Percentiles rank a stretch among this genome's conserved stretches.
phyloP scores from a whole-genome alignment of 108 stramenopile species.

The Chaetoceros tenuissimus region DNA sequence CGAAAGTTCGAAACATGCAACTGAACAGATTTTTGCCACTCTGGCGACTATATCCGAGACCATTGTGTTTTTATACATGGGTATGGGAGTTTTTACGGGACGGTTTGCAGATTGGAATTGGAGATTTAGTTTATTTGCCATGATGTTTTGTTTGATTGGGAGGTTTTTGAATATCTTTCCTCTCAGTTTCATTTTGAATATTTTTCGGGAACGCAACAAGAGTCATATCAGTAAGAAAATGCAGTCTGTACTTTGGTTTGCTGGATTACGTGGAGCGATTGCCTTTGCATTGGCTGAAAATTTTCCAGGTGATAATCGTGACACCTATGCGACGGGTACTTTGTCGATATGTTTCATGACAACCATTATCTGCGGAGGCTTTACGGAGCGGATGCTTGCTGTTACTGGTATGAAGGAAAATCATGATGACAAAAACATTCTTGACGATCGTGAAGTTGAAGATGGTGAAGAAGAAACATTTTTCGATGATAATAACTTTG shows the following conservation, averaged over 20 bases:
- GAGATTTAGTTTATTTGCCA: constrained; percentile 61
- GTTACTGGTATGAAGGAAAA: constrained; percentile 77
- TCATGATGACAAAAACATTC: not conserved
- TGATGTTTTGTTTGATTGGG: constrained; percentile 79
- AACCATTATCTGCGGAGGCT: constrained; percentile 93
- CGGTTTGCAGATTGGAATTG: constrained; percentile 68
- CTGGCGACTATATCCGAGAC: constrained; percentile 88
- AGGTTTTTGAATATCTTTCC: constrained; percentile 90
- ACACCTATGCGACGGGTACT: constrained; percentile 84
- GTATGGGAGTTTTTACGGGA: constrained; percentile 92
- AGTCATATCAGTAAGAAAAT: constrained; percentile 59
- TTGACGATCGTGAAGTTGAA: constrained; percentile 4
- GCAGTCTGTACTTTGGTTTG: constrained; percentile 95
- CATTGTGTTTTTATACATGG: constrained; percentile 95
- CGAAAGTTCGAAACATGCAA: constrained; percentile 68
- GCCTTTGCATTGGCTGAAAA: constrained; percentile 89
- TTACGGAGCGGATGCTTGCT: constrained; percentile 81
- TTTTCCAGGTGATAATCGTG: constrained; percentile 86
- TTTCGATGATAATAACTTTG: too few species aligned
- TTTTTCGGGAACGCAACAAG: constrained; percentile 36
- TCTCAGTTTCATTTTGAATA: constrained; percentile 78
- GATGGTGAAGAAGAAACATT: constrained; percentile 1
- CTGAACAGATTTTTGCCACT: constrained; percentile 91
- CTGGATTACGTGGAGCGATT: constrained; percentile 92
- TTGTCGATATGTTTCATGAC: constrained; percentile 93